Conservation (phyloP, 352 stramenopile species). For the Phytophthora podocarpi region DNA sequence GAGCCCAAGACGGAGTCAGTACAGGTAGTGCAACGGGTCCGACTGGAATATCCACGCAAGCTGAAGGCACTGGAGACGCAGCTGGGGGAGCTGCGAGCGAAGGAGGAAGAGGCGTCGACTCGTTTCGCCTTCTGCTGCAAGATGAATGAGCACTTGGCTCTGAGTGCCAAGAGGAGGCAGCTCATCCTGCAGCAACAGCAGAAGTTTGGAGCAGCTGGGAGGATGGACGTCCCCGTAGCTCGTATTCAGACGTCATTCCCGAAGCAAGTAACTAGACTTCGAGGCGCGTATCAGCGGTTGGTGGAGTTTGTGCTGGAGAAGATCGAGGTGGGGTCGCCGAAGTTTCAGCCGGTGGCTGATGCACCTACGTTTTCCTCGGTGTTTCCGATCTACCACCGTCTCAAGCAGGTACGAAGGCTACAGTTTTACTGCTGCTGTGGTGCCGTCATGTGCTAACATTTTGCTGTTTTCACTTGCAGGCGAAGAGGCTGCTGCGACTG, state of each 20-base stretch:
- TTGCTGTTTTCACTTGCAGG: slow-evolving; percentile 25
- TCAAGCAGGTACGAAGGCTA: slow-evolving; percentile 46
- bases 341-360: slow-evolving; percentile 34
- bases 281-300: slow-evolving; percentile 38
- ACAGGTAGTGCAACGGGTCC: background rate
- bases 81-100: slow-evolving; percentile 34
- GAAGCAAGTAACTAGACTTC: slow-evolving; percentile 41
- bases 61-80: slow-evolving; percentile 52
- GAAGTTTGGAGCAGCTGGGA: slow-evolving; percentile 1
- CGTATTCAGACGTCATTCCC: slow-evolving; percentile 42
- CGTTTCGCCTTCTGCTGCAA: slow-evolving; percentile 55
- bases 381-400: slow-evolving; percentile 53
- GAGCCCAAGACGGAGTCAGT: background rate
- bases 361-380: slow-evolving; percentile 43
- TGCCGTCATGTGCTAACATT: background rate
- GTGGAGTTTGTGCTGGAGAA: slow-evolving; percentile 40
- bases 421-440: background rate
- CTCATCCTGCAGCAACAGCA: slow-evolving; percentile 11
- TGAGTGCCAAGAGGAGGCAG: slow-evolving; percentile 22
- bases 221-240: slow-evolving; percentile 5
- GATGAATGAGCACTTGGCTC: slow-evolving; percentile 55
- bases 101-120: slow-evolving; percentile 42
- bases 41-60: slow-evolving; percentile 56
- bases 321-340: slow-evolving; percentile 27
- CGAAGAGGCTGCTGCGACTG: slow-evolving; percentile 42